Percentiles rank a stretch among this genome's conserved stretches.
phyloP scores from a whole-genome alignment of 768 basidiomycete genomes.

The Chalciporus sphaerocephalus region DNA sequence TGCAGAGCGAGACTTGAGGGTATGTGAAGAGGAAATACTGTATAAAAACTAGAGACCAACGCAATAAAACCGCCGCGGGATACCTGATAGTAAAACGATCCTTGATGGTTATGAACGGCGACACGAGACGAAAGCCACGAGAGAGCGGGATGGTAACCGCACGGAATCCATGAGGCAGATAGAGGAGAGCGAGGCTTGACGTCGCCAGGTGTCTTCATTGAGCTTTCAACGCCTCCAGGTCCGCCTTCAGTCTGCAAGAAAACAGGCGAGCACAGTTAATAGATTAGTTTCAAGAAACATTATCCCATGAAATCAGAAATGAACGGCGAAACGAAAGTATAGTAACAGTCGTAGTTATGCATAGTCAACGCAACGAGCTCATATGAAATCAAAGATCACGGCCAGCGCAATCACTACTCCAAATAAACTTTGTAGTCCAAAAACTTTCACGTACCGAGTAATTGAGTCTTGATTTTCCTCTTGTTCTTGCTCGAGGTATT shows the following conservation, averaged over 20 bases:
- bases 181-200: constrained; percentile 4
- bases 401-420: constrained; percentile 49
- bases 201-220: constrained; percentile 20
- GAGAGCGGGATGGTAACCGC: constrained; percentile 23
- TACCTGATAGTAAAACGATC: not conserved
- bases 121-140: constrained; percentile 16
- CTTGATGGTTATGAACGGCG: constrained; percentile 15
- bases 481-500: constrained; percentile 73
- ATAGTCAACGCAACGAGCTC: constrained; percentile 23
- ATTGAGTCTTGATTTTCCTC: constrained; percentile 74
- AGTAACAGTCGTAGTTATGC: constrained; percentile 10
- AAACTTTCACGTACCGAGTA: constrained; percentile 68
- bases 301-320: constrained; percentile 12
- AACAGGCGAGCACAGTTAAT: constrained; percentile 33
- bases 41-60: constrained; percentile 21
- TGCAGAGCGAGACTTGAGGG: constrained; percentile 24
- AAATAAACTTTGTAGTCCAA: constrained; percentile 54
- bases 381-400: constrained; percentile 52
- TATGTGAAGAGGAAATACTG: constrained; percentile 25
- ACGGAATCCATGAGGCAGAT: constrained; percentile 36
- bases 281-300: constrained; percentile 30
- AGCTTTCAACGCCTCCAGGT: constrained; percentile 47
- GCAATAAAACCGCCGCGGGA: not conserved
- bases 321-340: constrained; percentile 17
- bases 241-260: constrained; percentile 61